Conservation (phyloP, 1,284 basidiomycete species). For the Sphaerobolus stellatus region DNA sequence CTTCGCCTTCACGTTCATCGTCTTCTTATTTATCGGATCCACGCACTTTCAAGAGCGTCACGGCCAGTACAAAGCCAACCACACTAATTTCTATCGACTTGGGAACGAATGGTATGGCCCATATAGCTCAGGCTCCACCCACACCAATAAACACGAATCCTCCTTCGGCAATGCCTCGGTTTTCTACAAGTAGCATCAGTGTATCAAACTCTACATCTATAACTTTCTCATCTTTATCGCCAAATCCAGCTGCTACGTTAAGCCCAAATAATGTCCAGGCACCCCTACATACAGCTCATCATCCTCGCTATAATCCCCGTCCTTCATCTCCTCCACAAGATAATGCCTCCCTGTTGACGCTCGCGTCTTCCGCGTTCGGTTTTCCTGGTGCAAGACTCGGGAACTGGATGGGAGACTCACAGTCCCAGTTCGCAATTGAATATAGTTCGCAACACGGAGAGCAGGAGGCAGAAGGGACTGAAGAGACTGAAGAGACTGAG, state of each 20-base stretch:
- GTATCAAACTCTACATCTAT: conserved; percentile 49
- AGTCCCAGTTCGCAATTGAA: conserved; percentile 57
- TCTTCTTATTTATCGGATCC: conserved; percentile 77
- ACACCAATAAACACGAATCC: conserved; percentile 39
- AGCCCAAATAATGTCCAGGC: conserved; percentile 52
- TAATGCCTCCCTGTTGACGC: conserved; percentile 88
- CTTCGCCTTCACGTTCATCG: conserved; percentile 76
- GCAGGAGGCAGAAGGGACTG: no score
- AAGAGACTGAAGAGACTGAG: no score
- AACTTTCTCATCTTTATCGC: conserved; percentile 64
- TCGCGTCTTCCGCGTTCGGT: conserved; percentile 89
- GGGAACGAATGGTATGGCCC: conserved; percentile 74
- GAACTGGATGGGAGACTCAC: conserved; percentile 56
- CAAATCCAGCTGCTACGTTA: conserved; percentile 40
- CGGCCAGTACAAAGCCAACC: conserved; percentile 93
- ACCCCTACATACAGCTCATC: conserved; percentile 85
- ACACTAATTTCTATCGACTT: conserved; percentile 88
- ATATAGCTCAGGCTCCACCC: conserved; percentile 83
- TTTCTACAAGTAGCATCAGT: conserved; percentile 48
- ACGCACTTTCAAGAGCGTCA: conserved; percentile 76
- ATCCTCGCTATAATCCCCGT: conserved; percentile 92
- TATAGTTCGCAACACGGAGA: conserved; percentile 57
- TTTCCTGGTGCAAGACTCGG: conserved; percentile 51
- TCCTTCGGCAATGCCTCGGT: conserved; percentile 19
- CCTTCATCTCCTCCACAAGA: conserved; percentile 87